Evolutionary conservation across 129 eudicot genomes (phyloP), one percentile per base, ranked within the genome.

Genomic region (Tagetes erecta): DNA sequence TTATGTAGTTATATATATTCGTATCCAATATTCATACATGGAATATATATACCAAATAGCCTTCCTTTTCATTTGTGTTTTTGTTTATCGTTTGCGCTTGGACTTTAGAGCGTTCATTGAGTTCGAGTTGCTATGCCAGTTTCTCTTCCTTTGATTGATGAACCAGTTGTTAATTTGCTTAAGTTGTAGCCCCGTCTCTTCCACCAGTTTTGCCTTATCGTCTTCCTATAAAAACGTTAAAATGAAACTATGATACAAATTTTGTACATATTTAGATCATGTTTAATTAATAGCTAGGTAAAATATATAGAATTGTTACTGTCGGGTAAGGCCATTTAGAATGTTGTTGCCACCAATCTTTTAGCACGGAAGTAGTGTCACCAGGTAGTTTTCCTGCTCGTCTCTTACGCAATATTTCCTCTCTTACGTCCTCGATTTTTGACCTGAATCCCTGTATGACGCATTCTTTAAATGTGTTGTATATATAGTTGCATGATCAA

Each of bases 301-400:
- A 35, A 13, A 52, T 4, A 7, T 0, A 41, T 4, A 7, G 1
- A 41, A 31, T 44, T 71, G 8, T 86, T 87, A 93, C 98, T 70
- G 98, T 93, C 36, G 98, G 98, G 76, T 94, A 94, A 69, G 98
- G 98, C 98, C 98, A 94, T 81, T 94, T 94, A 0, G 97, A 80
- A 70, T 94, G 98, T 69, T 94, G 92, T 80, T 94, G 97, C 98
- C 98, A 94, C 98, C 98, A 94, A 34, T 80, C 87, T 84, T 94
- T 94, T 2, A 94, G 96, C 49, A 94, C 96, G 31, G 95, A 86
- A 44, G 98, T 90, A 0, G 98, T 90, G 86, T 94, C 97, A 45
- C 98, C 98, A 0, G 98, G 98, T 78, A 93, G 81, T 70, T 94
- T 93, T 12, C 98, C 98, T 0, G 98, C 98, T 71, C 98, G 84